A percentile compares a stretch with the other conserved stretches of the same genome.
phyloP scores from a whole-genome alignment of 148 eudicot species.

The Linanthus parryae region DNA sequence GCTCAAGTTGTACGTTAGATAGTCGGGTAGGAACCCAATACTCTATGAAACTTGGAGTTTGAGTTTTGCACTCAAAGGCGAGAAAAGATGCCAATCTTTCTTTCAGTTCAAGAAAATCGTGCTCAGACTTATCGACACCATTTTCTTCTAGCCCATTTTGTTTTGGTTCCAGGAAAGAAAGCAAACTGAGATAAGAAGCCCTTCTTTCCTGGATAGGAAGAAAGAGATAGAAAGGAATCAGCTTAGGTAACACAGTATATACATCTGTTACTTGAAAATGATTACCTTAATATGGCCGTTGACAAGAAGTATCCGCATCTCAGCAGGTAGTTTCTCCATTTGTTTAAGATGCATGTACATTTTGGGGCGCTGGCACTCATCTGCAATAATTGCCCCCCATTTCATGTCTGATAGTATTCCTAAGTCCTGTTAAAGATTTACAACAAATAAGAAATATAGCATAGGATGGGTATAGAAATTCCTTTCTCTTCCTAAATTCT shows the following conservation, averaged over 20 bases:
- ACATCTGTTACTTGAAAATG: neutral
- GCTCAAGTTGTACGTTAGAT: slow-evolving; percentile 71
- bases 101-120: slow-evolving; percentile 23
- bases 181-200: slow-evolving; percentile 25
- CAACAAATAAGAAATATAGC: no score
- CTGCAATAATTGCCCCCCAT: slow-evolving; percentile 55
- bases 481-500: no score
- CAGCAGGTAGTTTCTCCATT: slow-evolving; percentile 27
- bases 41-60: slow-evolving; percentile 38
- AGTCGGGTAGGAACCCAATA: slow-evolving; percentile 78
- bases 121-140: slow-evolving; percentile 13
- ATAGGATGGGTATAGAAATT: no score
- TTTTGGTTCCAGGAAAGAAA: slow-evolving; percentile 41
- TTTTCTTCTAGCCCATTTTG: slow-evolving; percentile 16
- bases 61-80: slow-evolving; percentile 26
- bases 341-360: slow-evolving; percentile 12
- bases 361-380: slow-evolving; percentile 35
- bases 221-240: neutral
- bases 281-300: slow-evolving; percentile 35
- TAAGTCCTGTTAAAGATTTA: no score
- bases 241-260: neutral
- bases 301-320: slow-evolving; percentile 42
- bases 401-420: slow-evolving; percentile 28
- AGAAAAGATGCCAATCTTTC: slow-evolving; percentile 34
- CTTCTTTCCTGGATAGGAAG: slow-evolving; percentile 34